phyloP scores from a whole-genome alignment of 208 protist genomes.

The Kentomonas sorsogonicus region DNA sequence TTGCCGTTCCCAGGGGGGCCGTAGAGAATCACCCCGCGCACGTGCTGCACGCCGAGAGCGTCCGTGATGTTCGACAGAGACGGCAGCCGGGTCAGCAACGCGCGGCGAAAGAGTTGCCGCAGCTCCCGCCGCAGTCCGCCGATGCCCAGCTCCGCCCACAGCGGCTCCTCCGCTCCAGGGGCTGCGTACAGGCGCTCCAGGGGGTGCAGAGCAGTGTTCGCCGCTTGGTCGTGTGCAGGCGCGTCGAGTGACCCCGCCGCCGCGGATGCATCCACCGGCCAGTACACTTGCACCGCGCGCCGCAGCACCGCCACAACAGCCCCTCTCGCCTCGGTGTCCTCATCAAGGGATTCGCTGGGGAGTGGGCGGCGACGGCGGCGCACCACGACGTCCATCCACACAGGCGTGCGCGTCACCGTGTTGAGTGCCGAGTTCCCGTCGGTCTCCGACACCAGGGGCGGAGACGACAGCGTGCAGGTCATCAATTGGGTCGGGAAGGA shows the following conservation, averaged over 20 bases:
- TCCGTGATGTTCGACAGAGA: slow-evolving; percentile 39
- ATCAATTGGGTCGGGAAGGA: slow-evolving; percentile 65
- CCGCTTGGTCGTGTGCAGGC: too few relatives aligned
- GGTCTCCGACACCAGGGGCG: slow-evolving; percentile 24
- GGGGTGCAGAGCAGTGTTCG: slow-evolving; percentile 23
- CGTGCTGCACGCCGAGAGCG: slow-evolving; percentile 93
- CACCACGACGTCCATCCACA: slow-evolving; percentile 7
- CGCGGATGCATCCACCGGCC: too few relatives aligned
- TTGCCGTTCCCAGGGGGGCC: slow-evolving; percentile 99
- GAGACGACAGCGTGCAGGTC: slow-evolving; percentile 46
- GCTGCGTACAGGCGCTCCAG: slow-evolving; percentile 50
- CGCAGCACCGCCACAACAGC: too few relatives aligned
- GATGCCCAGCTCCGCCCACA: slow-evolving; percentile 86
- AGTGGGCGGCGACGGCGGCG: too few relatives aligned
- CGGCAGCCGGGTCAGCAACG: slow-evolving; percentile 96
- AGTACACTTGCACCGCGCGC: too few relatives aligned
- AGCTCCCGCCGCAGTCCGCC: slow-evolving; percentile 95
- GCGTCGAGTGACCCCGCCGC: too few relatives aligned
- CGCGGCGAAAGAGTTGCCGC: slow-evolving; percentile 95
- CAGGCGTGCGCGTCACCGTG: slow-evolving; percentile 14
- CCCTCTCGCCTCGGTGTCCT: too few relatives aligned
- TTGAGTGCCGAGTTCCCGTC: too few relatives aligned
- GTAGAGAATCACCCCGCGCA: slow-evolving; percentile 97
- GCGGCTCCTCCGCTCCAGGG: slow-evolving; percentile 14
- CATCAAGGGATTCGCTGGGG: too few relatives aligned